Conservation (phyloP, 495 filamentous ascomycete species). For the Bacidia gigantensis region DNA sequence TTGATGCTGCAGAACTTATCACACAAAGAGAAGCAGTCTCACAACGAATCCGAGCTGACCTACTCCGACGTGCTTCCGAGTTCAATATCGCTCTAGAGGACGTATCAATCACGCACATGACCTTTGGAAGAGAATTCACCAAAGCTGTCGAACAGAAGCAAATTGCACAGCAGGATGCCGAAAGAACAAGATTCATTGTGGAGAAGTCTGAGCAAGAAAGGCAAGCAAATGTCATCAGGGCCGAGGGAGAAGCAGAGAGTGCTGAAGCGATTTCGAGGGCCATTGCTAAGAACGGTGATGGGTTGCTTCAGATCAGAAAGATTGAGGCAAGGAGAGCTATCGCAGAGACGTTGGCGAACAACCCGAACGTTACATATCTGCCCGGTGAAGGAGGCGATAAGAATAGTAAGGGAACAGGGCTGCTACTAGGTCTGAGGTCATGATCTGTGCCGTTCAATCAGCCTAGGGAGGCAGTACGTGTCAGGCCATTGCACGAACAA, state of each 20-base stretch:
- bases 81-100: conserved; percentile 99
- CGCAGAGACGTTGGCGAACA: conserved; percentile 71
- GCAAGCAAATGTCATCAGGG: conserved; percentile 94
- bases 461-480: not conserved
- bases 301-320: conserved; percentile 84
- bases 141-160: conserved; percentile 99
- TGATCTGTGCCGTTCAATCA: conserved; percentile 9
- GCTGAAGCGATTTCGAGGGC: conserved; percentile 87
- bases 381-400: conserved; percentile 55
- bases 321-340: conserved; percentile 98
- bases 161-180: conserved; percentile 98
- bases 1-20: conserved; percentile 98
- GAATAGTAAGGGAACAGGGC: conserved; percentile 46
- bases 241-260: conserved; percentile 92
- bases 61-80: conserved; percentile 87
- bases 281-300: conserved; percentile 83
- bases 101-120: conserved; percentile 99
- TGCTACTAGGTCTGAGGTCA: conserved; percentile 47
- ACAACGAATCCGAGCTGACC: conserved; percentile 87
- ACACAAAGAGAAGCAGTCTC: conserved; percentile 95
- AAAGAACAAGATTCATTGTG: conserved; percentile 93
- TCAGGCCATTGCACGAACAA: not conserved
- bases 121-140: conserved; percentile 98
- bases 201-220: conserved; percentile 98
- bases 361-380: conserved; percentile 94